phyloP scores from a whole-genome alignment of 495 filamentous ascomycete genomes.

The Hypomontagnella monticulosa region DNA sequence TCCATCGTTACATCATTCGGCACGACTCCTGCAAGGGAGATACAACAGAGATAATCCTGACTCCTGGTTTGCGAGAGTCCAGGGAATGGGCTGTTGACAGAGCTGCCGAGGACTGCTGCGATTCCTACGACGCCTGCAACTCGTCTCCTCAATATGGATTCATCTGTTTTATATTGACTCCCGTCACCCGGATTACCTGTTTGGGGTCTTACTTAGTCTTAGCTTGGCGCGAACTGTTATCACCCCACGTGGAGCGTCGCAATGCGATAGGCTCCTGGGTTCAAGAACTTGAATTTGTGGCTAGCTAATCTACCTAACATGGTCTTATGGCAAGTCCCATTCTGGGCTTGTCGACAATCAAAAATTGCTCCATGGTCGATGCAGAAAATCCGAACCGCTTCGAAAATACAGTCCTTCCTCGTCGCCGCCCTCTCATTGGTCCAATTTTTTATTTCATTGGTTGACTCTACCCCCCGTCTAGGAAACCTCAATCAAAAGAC shows the following conservation, averaged over 20 bases:
- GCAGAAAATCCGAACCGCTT: constrained; percentile 12
- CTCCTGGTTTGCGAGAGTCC: constrained; percentile 21
- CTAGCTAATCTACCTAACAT: constrained; percentile 1
- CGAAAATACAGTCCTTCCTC: constrained; percentile 16
- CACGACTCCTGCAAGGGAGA: constrained; percentile 37
- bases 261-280: constrained; percentile 24
- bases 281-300: constrained; percentile 7
- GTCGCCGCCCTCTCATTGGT: constrained; percentile 20
- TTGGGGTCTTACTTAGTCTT: constrained; percentile 23
- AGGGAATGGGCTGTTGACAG: constrained; percentile 9
- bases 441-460: constrained; percentile 11
- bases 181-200: constrained; percentile 32
- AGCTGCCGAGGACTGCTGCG: constrained; percentile 29
- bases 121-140: constrained; percentile 17
- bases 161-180: constrained; percentile 41
- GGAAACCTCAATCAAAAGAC: constrained; percentile 15
- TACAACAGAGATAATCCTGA: constrained; percentile 28
- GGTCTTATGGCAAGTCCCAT: constrained; percentile 15
- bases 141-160: constrained; percentile 37
- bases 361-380: constrained; percentile 20
- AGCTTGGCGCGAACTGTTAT: constrained; percentile 25
- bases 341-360: constrained; percentile 18
- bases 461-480: constrained; percentile 21
- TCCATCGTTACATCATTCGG: constrained; percentile 41
- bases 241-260: constrained; percentile 37